Conservation (phyloP, 352 stramenopile species). For the Globisporangium emineosum region DNA sequence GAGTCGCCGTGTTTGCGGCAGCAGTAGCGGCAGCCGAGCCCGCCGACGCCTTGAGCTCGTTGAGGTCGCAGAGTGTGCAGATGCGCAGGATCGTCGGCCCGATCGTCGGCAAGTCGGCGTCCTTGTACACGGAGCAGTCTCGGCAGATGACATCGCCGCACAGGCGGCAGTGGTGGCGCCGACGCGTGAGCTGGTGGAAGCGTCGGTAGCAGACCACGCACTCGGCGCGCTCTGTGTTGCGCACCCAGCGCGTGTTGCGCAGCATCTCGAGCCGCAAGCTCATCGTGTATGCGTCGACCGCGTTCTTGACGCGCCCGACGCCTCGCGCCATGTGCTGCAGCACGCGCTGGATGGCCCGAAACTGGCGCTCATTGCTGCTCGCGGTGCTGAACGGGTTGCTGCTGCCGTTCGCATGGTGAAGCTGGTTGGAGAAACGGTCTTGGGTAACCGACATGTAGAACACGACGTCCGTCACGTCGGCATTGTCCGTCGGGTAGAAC, state of each 20-base stretch:
- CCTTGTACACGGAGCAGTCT: slow-evolving; percentile 69
- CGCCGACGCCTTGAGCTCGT: slow-evolving; percentile 21
- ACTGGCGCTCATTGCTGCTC: slow-evolving; percentile 53
- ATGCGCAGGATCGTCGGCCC: slow-evolving; percentile 65
- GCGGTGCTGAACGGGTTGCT: slow-evolving; percentile 13
- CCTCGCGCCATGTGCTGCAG: slow-evolving; percentile 54
- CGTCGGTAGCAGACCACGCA: slow-evolving; percentile 62
- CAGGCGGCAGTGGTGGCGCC: slow-evolving; percentile 71
- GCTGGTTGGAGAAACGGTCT: slow-evolving; percentile 4
- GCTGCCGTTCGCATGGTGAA: slow-evolving; percentile 16
- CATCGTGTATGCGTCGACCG: slow-evolving; percentile 61
- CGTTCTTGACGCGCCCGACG: slow-evolving; percentile 50
- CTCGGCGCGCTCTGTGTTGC: slow-evolving; percentile 46
- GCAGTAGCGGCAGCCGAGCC: slow-evolving; percentile 13
- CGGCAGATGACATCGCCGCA: slow-evolving; percentile 78
- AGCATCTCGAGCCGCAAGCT: slow-evolving; percentile 56
- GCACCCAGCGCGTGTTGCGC: slow-evolving; percentile 48
- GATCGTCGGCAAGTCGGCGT: slow-evolving; percentile 61
- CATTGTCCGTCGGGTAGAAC: slow-evolving; percentile 57
- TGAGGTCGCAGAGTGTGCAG: slow-evolving; percentile 52
- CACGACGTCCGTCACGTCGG: slow-evolving; percentile 67
- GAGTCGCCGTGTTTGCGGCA: not conserved
- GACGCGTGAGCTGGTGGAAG: slow-evolving; percentile 64
- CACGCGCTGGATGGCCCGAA: slow-evolving; percentile 54
- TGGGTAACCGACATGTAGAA: slow-evolving; percentile 65